Base-by-base conservation (phyloP, 306 rosid species). In the Dryas alaskensis region DNA sequence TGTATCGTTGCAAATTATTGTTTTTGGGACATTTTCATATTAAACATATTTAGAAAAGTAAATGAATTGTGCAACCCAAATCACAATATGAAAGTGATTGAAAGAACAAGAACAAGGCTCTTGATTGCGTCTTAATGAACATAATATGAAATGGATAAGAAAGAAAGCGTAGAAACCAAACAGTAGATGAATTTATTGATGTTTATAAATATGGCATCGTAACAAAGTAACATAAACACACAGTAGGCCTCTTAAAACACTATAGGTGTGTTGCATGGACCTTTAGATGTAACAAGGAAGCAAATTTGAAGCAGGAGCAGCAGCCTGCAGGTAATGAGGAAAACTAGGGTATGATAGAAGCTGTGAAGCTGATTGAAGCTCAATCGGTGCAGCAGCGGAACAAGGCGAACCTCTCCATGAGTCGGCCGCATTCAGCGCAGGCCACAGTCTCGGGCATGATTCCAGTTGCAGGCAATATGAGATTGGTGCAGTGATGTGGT, bases 371-470 rank as follows among this genome's bases (percentile, higher is more conserved):
- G 37, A 31, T 31, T 31, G 19, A 10, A 40, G 4, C 65, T 67
- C 64, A 80, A 12, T 76, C 81, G 8, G 53, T 69, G 74, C 84
- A 81, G 78, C 78, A 81, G 71, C 84, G 84, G 81, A 76, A 81
- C 81, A 81, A 66, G 75, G 81, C 50, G 66, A 14, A 72, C 81
- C 72, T 65, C 75, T 81, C 84, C 84, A 81, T 76, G 45, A 72
- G 13, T 17, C 75, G 71, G 7, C 78, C 81, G 16, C 84, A 76
- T 51, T 81, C 84, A 22, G 81, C 64, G 45, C 84, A 81, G 3
- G 77, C 49, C 48, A 80, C 84, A 0, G 80, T 46, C 14, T 80
- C 84, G 0, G 84, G 84, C 84, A 75, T 80, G 3, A 73, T 52
- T 0, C 80, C 80, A 7, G 73, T 63, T 7, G 80, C 69, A 0